Base-by-base conservation (phyloP, 192 early-diverging fungal genomes). In the Phlyctochytrium arcticum region DNA sequence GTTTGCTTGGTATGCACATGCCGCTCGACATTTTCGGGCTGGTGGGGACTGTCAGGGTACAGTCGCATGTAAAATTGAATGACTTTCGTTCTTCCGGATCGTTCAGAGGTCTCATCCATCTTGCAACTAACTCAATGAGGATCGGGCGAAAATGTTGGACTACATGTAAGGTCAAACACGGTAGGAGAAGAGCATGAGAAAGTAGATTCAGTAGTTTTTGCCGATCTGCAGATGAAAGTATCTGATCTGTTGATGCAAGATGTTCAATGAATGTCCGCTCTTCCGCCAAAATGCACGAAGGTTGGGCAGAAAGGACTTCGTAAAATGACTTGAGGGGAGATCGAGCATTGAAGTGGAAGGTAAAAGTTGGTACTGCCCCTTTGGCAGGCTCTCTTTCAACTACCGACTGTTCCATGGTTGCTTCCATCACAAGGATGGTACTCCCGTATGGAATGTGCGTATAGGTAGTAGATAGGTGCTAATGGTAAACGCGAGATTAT, bases 121-220 rank as follows among this genome's bases (percentile, higher is more conserved):
- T 85, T 15, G 88, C 87, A 0, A 83, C 80, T 30, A 96, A 77
- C 56, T 96, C 94, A 24, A 94, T 77, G 6, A 91, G 75, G 12
- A 96, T 66, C 3, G 92, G 89, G 19, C 94, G 73, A 64, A 86
- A 88, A 7, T 79, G 62, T n/a, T 70, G 61, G 8, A 79, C 68
- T 37, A 87, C 23, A 27, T 21, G 17, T 23, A 44, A 19, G 9
- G 71, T 62, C 10, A 68, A 49, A 50, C 73, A 71, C 4, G 73
- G 77, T 21, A 70, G 67, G 4, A 79, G 50, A 12, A 75, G 65
- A 9, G 58, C 42, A 9, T 17, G 9, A 36, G 70, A 55, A 21
- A 73, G 60, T 19, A 63, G 32, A 27, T 71, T 55, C 26, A 75
- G 69, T 26, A 74, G 35, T n/a, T 17, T 42, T 32, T 68, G 66